Evolutionary conservation across 805 yeast genomes (phyloP).

Genomic region (Scheffersomyces stipitis): DNA sequence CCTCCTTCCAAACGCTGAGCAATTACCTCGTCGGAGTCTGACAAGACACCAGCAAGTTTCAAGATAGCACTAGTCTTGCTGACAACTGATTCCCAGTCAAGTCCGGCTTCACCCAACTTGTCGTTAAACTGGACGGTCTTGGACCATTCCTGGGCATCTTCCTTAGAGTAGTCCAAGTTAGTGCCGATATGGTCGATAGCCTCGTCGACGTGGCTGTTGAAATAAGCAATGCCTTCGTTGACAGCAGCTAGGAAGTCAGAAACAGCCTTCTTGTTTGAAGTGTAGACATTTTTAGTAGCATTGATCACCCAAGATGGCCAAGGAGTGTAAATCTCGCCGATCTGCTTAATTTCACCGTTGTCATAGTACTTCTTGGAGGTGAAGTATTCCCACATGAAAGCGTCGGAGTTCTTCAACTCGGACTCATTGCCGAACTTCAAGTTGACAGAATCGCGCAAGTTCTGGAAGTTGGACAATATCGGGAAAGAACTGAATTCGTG

Average conservation of each 20-base stretch:
- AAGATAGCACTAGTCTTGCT: slow-evolving; percentile 57
- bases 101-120: slow-evolving; percentile 31
- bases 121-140: slow-evolving; percentile 68
- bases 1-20: slow-evolving; percentile 26
- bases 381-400: slow-evolving; percentile 95
- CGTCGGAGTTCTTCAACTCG: slow-evolving; percentile 58
- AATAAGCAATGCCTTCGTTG: slow-evolving; percentile 68
- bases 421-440: slow-evolving; percentile 29
- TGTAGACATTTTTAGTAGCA: slow-evolving; percentile 43
- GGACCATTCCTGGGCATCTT: slow-evolving; percentile 81
- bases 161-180: slow-evolving; percentile 71
- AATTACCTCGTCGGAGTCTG: slow-evolving; percentile 26
- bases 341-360: slow-evolving; percentile 69
- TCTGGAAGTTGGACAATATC: slow-evolving; percentile 65
- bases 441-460: slow-evolving; percentile 80
- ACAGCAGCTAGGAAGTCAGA: slow-evolving; percentile 52
- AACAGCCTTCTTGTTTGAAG: slow-evolving; percentile 18
- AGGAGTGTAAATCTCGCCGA: slow-evolving; percentile 90
- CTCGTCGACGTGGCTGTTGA: slow-evolving; percentile 58
- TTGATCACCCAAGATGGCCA: slow-evolving; percentile 95
- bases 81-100: slow-evolving; percentile 52
- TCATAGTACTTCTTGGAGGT: slow-evolving; percentile 87
- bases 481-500: slow-evolving; percentile 55
- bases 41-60: slow-evolving; percentile 61
- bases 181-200: slow-evolving; percentile 63